A percentile compares a stretch with the other conserved stretches of the same genome.
Evolutionary conservation across 1,284 basidiomycete genomes (phyloP).

Genomic region (Heliocybe sulcata): DNA sequence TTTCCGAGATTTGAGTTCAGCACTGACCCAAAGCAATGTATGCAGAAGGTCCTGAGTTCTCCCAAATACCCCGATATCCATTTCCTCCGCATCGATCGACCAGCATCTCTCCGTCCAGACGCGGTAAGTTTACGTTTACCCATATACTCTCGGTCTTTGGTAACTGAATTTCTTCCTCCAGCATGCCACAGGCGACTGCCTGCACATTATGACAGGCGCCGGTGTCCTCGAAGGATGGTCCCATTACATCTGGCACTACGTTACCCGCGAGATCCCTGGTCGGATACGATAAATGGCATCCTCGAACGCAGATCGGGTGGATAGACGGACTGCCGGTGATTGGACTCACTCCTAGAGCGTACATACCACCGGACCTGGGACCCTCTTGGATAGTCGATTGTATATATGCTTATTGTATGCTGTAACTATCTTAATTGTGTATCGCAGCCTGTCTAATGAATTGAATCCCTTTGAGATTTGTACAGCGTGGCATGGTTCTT

Average conservation of each 20-base stretch:
- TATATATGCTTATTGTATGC: neutral
- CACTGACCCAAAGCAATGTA: too few species aligned
- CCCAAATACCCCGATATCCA: conserved; percentile 43
- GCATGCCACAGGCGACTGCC: conserved; percentile 53
- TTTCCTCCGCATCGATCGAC: conserved; percentile 51
- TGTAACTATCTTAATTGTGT: neutral
- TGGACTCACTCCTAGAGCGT: too few species aligned
- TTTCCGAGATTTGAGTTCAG: conserved; percentile 1
- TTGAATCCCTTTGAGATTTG: neutral
- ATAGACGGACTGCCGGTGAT: too few species aligned
- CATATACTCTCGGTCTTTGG: neutral
- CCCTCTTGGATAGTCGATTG: neutral
- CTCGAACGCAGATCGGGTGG: too few species aligned
- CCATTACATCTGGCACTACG: conserved; percentile 60
- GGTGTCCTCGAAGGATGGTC: conserved; percentile 68
- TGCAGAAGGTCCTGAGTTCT: conserved; percentile 33
- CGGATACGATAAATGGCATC: neutral
- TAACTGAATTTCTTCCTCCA: conserved; percentile 16
- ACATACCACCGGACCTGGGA: neutral
- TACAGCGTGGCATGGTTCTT: neutral
- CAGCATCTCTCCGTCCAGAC: conserved; percentile 53
- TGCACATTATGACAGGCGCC: conserved; percentile 56
- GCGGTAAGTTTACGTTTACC: conserved; percentile 32
- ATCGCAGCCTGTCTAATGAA: too few species aligned
- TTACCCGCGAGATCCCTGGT: conserved; percentile 29